These are phyloP conservation scores for Calonectria naviculata DNA, from an alignment of 2,329 filamentous ascomycete species.

Conservation along the genomic window DNA sequence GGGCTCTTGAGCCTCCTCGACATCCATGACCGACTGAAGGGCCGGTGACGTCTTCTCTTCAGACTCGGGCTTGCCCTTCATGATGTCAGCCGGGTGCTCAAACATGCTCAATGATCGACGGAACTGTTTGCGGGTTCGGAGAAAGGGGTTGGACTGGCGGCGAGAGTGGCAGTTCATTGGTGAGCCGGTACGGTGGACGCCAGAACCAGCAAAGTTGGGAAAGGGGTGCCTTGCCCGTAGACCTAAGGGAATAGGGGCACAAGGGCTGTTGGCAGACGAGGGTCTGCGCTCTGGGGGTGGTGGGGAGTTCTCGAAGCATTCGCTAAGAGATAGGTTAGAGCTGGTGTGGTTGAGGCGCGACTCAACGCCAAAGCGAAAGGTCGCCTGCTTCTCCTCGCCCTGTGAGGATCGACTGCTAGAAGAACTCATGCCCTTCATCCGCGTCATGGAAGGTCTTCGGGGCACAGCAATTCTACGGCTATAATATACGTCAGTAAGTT, in stretches of 20 bases:
- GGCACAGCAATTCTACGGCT: slow-evolving; percentile 76
- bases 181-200: slow-evolving; percentile 76
- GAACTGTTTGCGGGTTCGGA: slow-evolving; percentile 87
- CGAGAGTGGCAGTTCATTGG: slow-evolving; percentile 78
- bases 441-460: slow-evolving; percentile 78
- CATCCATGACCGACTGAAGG: slow-evolving; percentile 83
- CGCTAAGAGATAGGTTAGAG: slow-evolving; percentile 72
- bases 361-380: slow-evolving; percentile 77
- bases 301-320: slow-evolving; percentile 81
- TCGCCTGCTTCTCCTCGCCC: slow-evolving; percentile 73
- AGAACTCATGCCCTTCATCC: slow-evolving; percentile 80
- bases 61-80: slow-evolving; percentile 78
- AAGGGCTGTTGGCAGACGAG: slow-evolving; percentile 70
- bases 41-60: slow-evolving; percentile 55
- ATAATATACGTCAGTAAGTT: slow-evolving; percentile 37
- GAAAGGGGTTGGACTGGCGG: slow-evolving; percentile 77
- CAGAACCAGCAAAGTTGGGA: slow-evolving; percentile 62
- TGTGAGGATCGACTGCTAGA: slow-evolving; percentile 69
- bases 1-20: slow-evolving; percentile 80
- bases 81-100: slow-evolving; percentile 88
- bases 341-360: slow-evolving; percentile 41
- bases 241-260: slow-evolving; percentile 64
- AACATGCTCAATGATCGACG: slow-evolving; percentile 98
- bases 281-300: slow-evolving; percentile 77
- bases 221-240: slow-evolving; percentile 76